Evolutionary conservation across 495 filamentous ascomycete species (phyloP).

Genomic region (Stereocaulon alpinum): DNA sequence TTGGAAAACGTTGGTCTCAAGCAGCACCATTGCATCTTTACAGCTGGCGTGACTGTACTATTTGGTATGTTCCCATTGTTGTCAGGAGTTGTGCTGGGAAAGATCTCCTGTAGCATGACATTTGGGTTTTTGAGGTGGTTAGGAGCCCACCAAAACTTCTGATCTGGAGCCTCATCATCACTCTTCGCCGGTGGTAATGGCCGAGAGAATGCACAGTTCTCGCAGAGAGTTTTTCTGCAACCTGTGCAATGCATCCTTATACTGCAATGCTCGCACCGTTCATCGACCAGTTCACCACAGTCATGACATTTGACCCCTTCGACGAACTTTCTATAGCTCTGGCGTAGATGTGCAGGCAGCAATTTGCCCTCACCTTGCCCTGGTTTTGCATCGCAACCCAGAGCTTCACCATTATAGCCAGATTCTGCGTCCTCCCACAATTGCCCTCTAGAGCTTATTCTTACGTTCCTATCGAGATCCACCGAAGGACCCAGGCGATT

Average conservation of each 20-base stretch:
- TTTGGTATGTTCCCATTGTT: conserved; percentile 27
- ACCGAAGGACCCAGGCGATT: conserved; percentile 44
- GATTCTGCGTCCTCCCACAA: conserved; percentile 50
- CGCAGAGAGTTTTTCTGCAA: conserved; percentile 51
- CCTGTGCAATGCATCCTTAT: conserved; percentile 55
- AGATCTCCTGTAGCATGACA: conserved; percentile 47
- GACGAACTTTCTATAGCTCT: conserved; percentile 44
- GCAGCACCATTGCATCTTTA: conserved; percentile 53
- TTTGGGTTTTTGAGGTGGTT: conserved; percentile 43
- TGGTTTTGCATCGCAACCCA: conserved; percentile 37
- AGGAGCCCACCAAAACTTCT: conserved; percentile 50
- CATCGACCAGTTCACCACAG: conserved; percentile 42
- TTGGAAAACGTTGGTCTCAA: conserved; percentile 53
- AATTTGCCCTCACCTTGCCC: conserved; percentile 45
- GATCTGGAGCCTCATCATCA: conserved; percentile 15
- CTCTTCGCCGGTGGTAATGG: conserved; percentile 34
- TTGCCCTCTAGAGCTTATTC: conserved; percentile 34
- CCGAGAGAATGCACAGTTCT: conserved; percentile 49
- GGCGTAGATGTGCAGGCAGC: conserved; percentile 43
- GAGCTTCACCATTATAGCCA: conserved; percentile 44
- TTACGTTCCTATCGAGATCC: conserved; percentile 19
- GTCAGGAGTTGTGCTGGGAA: conserved; percentile 17
- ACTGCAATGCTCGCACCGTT: conserved; percentile 53
- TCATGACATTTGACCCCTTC: conserved; percentile 44
- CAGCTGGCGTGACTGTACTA: conserved; percentile 28